phyloP scores from a whole-genome alignment of 148 eudicot species.

The Rhododendron williamsianum region DNA sequence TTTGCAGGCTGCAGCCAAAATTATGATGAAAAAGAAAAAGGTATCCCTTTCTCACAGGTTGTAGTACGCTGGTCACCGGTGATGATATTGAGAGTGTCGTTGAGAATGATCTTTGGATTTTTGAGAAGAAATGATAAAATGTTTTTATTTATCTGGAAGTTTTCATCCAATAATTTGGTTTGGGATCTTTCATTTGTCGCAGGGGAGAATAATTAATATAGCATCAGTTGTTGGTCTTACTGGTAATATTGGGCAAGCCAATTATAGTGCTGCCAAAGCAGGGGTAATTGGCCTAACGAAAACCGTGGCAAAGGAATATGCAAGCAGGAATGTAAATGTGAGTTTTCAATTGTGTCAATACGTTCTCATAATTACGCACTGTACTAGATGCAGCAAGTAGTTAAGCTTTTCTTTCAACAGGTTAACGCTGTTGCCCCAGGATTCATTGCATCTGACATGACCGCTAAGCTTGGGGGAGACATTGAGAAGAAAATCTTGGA shows the following conservation, averaged over 20 bases:
- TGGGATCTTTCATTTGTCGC: constrained; percentile 8
- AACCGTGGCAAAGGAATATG: constrained; percentile 84
- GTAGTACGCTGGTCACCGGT: not conserved
- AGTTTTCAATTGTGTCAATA: constrained; percentile 19
- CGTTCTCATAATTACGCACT: not conserved
- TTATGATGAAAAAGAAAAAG: constrained; percentile 88
- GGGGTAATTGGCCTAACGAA: constrained; percentile 89
- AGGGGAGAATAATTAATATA: constrained; percentile 93
- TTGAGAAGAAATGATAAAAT: not conserved
- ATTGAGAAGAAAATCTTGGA: constrained; percentile 69
- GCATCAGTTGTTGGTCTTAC: constrained; percentile 85
- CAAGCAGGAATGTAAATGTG: constrained; percentile 78
- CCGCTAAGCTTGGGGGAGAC: constrained; percentile 69
- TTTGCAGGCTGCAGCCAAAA: constrained; percentile 77
- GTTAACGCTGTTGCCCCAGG: constrained; percentile 94
- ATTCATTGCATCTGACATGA: constrained; percentile 93
- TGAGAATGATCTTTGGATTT: not conserved
- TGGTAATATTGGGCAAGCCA: constrained; percentile 90
- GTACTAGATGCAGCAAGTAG: not conserved
- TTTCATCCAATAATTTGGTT: not conserved
- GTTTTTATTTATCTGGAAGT: not conserved
- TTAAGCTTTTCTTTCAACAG: constrained; percentile 24
- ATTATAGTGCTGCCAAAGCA: constrained; percentile 96
- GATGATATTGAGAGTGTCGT: not conserved
- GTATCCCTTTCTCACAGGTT: constrained; percentile 28